Conservation (phyloP, 2,329 filamentous ascomycete genomes). For the Neofusicoccum cordaticola region DNA sequence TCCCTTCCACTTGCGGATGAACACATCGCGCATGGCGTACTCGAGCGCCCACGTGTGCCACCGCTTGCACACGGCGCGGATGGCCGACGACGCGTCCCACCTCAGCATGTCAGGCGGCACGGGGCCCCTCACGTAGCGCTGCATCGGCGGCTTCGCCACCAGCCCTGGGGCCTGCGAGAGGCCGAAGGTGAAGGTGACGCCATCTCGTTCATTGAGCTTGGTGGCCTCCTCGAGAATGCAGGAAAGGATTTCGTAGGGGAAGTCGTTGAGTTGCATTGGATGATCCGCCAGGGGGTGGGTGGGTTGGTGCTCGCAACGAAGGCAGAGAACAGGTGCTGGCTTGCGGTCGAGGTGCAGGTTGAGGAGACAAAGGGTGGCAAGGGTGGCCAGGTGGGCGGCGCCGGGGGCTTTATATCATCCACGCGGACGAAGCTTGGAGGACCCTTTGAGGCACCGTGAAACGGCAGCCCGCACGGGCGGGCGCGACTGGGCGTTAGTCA, state of each 20-base stretch:
- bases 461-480: not conserved
- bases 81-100: slow-evolving; percentile 50
- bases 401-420: slow-evolving; percentile 15
- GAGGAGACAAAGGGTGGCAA: slow-evolving; percentile 15
- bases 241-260: slow-evolving; percentile 53
- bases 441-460: slow-evolving; percentile 11
- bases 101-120: slow-evolving; percentile 50
- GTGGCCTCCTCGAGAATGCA: slow-evolving; percentile 51
- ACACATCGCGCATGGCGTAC: slow-evolving; percentile 51
- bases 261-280: slow-evolving; percentile 48
- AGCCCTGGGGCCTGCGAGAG: slow-evolving; percentile 50
- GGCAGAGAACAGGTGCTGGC: not conserved
- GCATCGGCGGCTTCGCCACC: slow-evolving; percentile 43
- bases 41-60: slow-evolving; percentile 56
- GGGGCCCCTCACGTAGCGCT: slow-evolving; percentile 52
- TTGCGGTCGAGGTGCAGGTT: not conserved
- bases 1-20: slow-evolving; percentile 53
- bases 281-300: not conserved
- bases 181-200: slow-evolving; percentile 52
- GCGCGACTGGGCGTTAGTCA: not conserved
- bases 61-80: slow-evolving; percentile 48
- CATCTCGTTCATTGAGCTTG: slow-evolving; percentile 46
- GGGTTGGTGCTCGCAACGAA: not conserved
- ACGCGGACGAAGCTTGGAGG: not conserved
- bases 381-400: not conserved